phyloP scores from a whole-genome alignment of 495 filamentous ascomycete genomes.

The Rhizodiscina lignyota region DNA sequence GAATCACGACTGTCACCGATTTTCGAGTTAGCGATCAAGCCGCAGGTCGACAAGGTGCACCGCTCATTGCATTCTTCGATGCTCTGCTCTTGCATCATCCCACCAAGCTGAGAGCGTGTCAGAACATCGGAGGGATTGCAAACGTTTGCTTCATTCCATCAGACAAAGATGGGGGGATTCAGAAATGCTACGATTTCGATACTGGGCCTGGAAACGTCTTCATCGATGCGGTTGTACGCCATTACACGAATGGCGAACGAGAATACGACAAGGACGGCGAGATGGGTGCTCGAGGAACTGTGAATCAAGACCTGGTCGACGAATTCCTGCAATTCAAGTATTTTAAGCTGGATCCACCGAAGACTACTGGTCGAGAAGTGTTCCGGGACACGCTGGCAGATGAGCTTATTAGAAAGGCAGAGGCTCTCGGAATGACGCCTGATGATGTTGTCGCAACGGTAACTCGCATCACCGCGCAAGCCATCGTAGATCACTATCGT shows the following conservation, averaged over 20 bases:
- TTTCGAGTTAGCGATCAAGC: too few relatives aligned
- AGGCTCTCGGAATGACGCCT: constrained; percentile 24
- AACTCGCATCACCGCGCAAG: constrained; percentile 38
- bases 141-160: constrained; percentile 45
- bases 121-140: constrained; percentile 44
- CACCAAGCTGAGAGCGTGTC: constrained; percentile 36
- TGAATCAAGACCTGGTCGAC: constrained; percentile 36
- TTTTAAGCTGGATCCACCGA: constrained; percentile 32
- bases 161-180: constrained; percentile 28
- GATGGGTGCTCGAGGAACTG: constrained; percentile 33
- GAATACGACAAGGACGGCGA: constrained; percentile 34
- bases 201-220: constrained; percentile 30
- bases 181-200: constrained; percentile 36
- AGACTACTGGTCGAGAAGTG: constrained; percentile 41
- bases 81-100: constrained; percentile 37
- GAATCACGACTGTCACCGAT: too few relatives aligned
- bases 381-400: constrained; percentile 36
- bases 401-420: constrained; percentile 29
- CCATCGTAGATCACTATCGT: constrained; percentile 37
- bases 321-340: constrained; percentile 32
- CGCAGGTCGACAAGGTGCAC: too few relatives aligned
- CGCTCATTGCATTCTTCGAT: too few relatives aligned
- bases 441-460: constrained; percentile 38
- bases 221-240: constrained; percentile 28
- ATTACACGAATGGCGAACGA: constrained; percentile 26